Conservation (phyloP, 768 basidiomycete species). For the Ramaria rubella region DNA sequence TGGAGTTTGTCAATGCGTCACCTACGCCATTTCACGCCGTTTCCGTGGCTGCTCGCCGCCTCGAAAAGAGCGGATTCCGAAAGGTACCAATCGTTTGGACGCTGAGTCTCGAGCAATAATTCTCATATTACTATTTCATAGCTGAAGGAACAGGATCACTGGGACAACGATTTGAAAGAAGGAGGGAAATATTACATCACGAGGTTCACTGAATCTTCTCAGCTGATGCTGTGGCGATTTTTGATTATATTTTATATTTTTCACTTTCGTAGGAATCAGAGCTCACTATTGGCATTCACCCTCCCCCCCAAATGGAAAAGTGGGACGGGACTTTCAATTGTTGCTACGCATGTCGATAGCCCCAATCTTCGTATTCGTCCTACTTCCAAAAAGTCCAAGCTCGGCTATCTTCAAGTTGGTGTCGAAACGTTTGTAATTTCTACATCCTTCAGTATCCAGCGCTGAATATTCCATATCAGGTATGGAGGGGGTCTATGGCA, state of each 20-base stretch:
- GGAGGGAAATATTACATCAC: slow-evolving; percentile 63
- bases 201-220: slow-evolving; percentile 25
- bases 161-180: slow-evolving; percentile 42
- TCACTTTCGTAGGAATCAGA: slow-evolving; percentile 81
- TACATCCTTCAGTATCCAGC: not conserved
- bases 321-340: slow-evolving; percentile 73
- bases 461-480: slow-evolving; percentile 16
- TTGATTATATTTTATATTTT: slow-evolving; percentile 16
- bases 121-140: slow-evolving; percentile 21
- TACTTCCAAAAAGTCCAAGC: slow-evolving; percentile 66
- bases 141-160: slow-evolving; percentile 46
- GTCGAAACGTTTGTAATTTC: slow-evolving; percentile 58
- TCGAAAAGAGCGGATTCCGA: slow-evolving; percentile 72
- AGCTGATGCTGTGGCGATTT: slow-evolving; percentile 26
- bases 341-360: slow-evolving; percentile 92
- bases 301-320: slow-evolving; percentile 63
- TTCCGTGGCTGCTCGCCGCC: slow-evolving; percentile 49
- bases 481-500: slow-evolving; percentile 90
- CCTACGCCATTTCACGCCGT: slow-evolving; percentile 97
- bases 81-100: slow-evolving; percentile 39
- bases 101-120: not conserved
- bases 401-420: slow-evolving; percentile 80
- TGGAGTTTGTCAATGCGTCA: slow-evolving; percentile 81
- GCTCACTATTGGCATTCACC: slow-evolving; percentile 69
- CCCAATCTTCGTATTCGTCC: slow-evolving; percentile 82